Conservation (phyloP, 1,139 yeast species). For the Keqinozyma sinolaborantium region DNA sequence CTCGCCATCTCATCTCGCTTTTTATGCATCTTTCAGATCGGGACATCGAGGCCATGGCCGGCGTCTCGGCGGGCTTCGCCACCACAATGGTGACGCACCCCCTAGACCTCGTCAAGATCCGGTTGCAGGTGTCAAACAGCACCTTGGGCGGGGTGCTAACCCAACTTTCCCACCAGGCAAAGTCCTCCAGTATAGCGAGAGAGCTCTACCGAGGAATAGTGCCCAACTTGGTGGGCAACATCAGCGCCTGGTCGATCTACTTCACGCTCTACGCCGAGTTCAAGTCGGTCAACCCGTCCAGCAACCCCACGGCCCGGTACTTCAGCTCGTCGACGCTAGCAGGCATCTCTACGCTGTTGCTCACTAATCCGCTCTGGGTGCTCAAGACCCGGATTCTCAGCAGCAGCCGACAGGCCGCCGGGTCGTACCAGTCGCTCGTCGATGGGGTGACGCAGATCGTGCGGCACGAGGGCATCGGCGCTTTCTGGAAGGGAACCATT, state of each 20-base stretch:
- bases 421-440: conserved; percentile 53
- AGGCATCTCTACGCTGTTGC: conserved; percentile 67
- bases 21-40: neutral
- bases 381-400: conserved; percentile 83
- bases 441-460: conserved; percentile 56
- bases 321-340: conserved; percentile 47
- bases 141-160: conserved; percentile 5
- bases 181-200: conserved; percentile 4
- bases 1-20: neutral
- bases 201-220: conserved; percentile 70
- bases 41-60: conserved; percentile 58
- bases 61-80: conserved; percentile 76
- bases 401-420: conserved; percentile 39
- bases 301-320: conserved; percentile 24
- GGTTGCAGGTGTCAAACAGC: conserved; percentile 54
- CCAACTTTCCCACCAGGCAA: conserved; percentile 3
- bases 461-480: conserved; percentile 59
- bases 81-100: conserved; percentile 88
- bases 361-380: conserved; percentile 94
- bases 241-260: conserved; percentile 85
- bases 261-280: conserved; percentile 68
- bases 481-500: conserved; percentile 79
- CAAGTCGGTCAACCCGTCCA: conserved; percentile 25
- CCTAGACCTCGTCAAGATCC: conserved; percentile 75
- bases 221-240: conserved; percentile 80